Evolutionary conservation across 129 eudicot genomes (phyloP).

Genomic region (Flaveria ramosissima): DNA sequence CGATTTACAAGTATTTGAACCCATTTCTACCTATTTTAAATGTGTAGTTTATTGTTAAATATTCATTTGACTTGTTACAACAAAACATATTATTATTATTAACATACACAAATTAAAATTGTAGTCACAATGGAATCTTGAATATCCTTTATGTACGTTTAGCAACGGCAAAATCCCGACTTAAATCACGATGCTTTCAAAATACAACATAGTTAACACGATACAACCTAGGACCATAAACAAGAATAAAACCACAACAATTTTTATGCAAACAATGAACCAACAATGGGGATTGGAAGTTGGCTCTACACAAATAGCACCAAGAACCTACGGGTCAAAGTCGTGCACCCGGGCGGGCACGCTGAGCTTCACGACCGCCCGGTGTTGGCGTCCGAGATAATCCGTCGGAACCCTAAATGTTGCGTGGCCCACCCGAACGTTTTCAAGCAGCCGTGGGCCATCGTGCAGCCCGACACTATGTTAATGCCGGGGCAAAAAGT

Average conservation of each 20-base stretch:
- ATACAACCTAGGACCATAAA: conserved; percentile 31
- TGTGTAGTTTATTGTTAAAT: no score
- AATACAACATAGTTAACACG: conserved; percentile 35
- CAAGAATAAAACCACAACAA: conserved; percentile 28
- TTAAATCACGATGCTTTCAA: conserved; percentile 26
- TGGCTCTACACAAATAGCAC: conserved; percentile 66
- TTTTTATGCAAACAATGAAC: conserved; percentile 1
- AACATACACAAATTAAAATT: no score
- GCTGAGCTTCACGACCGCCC: conserved; percentile 73
- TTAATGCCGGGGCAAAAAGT: conserved; percentile 65
- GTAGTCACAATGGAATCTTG: neutral
- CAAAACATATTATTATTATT: no score
- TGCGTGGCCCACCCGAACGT: conserved; percentile 63
- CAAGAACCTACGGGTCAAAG: conserved; percentile 52
- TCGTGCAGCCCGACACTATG: conserved; percentile 57
- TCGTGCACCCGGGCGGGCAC: conserved; percentile 76
- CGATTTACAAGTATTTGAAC: no score
- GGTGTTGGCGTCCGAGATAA: conserved; percentile 50
- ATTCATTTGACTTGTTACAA: no score
- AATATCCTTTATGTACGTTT: conserved; percentile 1
- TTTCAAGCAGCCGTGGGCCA: conserved; percentile 69
- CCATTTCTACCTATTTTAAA: no score
- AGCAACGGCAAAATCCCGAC: conserved; percentile 1
- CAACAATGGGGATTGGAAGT: conserved; percentile 45
- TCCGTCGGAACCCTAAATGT: conserved; percentile 59